phyloP scores from a whole-genome alignment of 2,329 filamentous ascomycete species.

The Beauveria asiatica region DNA sequence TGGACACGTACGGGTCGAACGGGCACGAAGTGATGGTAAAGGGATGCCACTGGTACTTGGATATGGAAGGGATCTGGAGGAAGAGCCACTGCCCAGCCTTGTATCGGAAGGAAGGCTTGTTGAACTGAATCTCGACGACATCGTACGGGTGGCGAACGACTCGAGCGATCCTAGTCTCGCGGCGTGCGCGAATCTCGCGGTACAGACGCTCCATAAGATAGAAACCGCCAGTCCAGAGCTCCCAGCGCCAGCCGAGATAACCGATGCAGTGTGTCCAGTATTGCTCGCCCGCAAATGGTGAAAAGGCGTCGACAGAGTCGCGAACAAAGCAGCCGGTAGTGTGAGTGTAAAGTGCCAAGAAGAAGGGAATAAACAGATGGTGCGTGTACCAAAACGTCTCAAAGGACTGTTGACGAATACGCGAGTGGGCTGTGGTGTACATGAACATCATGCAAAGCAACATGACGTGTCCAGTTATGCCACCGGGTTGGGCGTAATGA shows the following conservation, averaged over 20 bases:
- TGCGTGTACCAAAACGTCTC: conserved; percentile 99
- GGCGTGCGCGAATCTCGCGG: conserved; percentile 77
- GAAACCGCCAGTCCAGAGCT: conserved; percentile 74
- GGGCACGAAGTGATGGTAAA: conserved; percentile 99
- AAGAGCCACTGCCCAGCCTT: conserved; percentile 98
- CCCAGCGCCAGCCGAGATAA: conserved; percentile 96
- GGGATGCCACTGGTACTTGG: conserved; percentile 90
- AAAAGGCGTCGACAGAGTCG: conserved; percentile 61
- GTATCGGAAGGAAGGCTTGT: conserved; percentile 94
- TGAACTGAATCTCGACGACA: conserved; percentile 94
- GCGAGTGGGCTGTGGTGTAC: conserved; percentile 89
- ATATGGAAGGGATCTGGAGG: conserved; percentile 84
- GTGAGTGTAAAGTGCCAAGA: conserved; percentile 90
- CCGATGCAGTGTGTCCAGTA: conserved; percentile 95
- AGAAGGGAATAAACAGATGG: conserved; percentile 94
- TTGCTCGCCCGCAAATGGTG: conserved; percentile 70
- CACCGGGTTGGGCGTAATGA: conserved; percentile 81
- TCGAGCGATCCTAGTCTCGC: conserved; percentile 81
- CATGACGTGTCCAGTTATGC: conserved; percentile 96
- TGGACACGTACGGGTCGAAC: conserved; percentile 86
- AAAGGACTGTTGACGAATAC: conserved; percentile 92
- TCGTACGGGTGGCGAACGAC: conserved; percentile 96
- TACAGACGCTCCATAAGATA: conserved; percentile 86
- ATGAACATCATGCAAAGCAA: conserved; percentile 98
- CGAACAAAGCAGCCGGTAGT: conserved; percentile 95